phyloP scores from a whole-genome alignment of 2,329 filamentous ascomycete genomes.

The Chrysoporthe austroafricana region DNA sequence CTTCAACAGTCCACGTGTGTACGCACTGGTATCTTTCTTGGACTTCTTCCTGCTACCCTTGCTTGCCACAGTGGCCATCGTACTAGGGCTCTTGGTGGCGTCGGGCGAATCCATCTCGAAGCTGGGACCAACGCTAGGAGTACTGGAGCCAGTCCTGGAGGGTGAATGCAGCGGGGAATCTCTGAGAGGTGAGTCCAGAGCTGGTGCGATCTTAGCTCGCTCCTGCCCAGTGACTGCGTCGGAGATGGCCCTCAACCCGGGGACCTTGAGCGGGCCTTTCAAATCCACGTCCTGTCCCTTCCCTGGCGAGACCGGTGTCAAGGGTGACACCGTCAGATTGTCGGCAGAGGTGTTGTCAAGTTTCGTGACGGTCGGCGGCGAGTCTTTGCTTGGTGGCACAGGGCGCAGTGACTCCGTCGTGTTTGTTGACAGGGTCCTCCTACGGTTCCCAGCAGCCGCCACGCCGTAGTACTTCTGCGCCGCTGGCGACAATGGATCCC shows the following conservation, averaged over 20 bases:
- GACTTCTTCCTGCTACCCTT: constrained; percentile 67
- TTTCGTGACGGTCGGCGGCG: constrained; percentile 62
- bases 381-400: constrained; percentile 57
- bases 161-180: constrained; percentile 65
- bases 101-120: constrained; percentile 80
- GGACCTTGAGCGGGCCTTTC: constrained; percentile 51
- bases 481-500: constrained; percentile 63
- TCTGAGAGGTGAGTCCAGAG: constrained; percentile 54
- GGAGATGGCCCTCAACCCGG: constrained; percentile 78
- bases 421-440: constrained; percentile 64
- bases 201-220: constrained; percentile 54
- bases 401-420: constrained; percentile 60
- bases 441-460: constrained; percentile 50
- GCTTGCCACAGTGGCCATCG: constrained; percentile 51
- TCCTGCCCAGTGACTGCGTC: constrained; percentile 67
- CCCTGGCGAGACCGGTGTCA: constrained; percentile 48
- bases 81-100: constrained; percentile 59
- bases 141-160: constrained; percentile 76
- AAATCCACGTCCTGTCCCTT: constrained; percentile 42
- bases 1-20: constrained; percentile 82
- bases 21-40: constrained; percentile 95
- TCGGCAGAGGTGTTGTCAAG: constrained; percentile 51
- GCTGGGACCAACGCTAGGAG: constrained; percentile 67
- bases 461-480: constrained; percentile 72
- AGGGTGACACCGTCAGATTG: constrained; percentile 42